Conservation (phyloP, 2,329 filamentous ascomycete genomes). For the Colletotrichum phormii region DNA sequence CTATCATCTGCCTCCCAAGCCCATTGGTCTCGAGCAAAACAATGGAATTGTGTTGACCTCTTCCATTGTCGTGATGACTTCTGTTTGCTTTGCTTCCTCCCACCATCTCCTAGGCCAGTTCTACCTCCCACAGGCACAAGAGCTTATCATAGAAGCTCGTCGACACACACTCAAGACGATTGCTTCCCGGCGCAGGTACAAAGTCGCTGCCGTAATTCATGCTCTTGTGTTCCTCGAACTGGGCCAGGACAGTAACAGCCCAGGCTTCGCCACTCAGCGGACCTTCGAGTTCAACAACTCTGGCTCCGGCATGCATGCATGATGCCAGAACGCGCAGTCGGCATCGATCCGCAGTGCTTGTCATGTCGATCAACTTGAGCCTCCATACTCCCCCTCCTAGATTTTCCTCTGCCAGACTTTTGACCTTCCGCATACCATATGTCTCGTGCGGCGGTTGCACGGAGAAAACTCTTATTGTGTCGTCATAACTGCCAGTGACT, state of each 20-base stretch:
- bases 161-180: conserved; percentile 65
- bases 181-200: conserved; percentile 51
- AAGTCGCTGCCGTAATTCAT: conserved; percentile 95
- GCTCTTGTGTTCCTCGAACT: conserved; percentile 87
- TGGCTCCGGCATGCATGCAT: conserved; percentile 91
- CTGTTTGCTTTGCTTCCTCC: background rate
- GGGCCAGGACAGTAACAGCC: conserved; percentile 72
- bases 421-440: conserved; percentile 55
- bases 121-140: conserved; percentile 72
- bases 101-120: background rate
- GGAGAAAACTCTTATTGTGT: conserved; percentile 77
- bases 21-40: no score
- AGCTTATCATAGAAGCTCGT: conserved; percentile 83
- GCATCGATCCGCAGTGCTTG: conserved; percentile 39
- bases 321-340: conserved; percentile 76
- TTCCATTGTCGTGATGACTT: background rate
- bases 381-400: conserved; percentile 91
- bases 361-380: conserved; percentile 69
- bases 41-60: no score
- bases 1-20: no score
- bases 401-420: conserved; percentile 71
- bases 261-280: conserved; percentile 57
- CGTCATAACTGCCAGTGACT: conserved; percentile 93
- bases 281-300: conserved; percentile 66
- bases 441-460: conserved; percentile 55